Percentiles rank a stretch among this genome's conserved stretches.
Evolutionary conservation across 768 basidiomycete species (phyloP).

Genomic region (Auriculariales sp.): DNA sequence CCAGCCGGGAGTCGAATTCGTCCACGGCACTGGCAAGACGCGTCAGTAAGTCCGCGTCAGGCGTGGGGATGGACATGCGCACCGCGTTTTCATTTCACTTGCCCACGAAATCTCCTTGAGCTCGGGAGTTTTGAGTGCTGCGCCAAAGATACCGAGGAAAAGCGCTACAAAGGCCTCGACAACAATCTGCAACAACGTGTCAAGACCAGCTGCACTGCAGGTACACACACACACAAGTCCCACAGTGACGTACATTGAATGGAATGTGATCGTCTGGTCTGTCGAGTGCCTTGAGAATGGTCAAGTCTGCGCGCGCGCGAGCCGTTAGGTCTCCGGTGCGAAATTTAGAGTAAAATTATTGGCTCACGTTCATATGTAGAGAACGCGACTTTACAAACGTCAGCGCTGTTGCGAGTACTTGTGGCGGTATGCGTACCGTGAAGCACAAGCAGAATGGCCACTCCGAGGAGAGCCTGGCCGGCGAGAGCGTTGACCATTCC

Average conservation of each 20-base stretch:
- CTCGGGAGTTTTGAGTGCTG: slow-evolving; percentile 49
- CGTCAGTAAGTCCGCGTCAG: background rate
- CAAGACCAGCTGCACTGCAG: background rate
- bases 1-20: slow-evolving; percentile 55
- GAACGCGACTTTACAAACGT: slow-evolving; percentile 45
- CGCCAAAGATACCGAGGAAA: slow-evolving; percentile 55
- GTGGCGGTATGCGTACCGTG: slow-evolving; percentile 28
- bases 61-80: slow-evolving; percentile 13
- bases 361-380: slow-evolving; percentile 67
- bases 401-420: too few relatives aligned
- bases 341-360: background rate
- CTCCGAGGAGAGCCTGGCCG: slow-evolving; percentile 2
- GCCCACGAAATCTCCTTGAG: slow-evolving; percentile 80
- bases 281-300: slow-evolving; percentile 62
- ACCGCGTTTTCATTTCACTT: slow-evolving; percentile 79
- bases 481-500: too few relatives aligned
- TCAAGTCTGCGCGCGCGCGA: slow-evolving; percentile 37
- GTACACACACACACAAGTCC: background rate
- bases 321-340: slow-evolving; percentile 2
- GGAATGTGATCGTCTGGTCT: slow-evolving; percentile 55
- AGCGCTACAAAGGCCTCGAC: slow-evolving; percentile 51
- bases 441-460: slow-evolving; percentile 18
- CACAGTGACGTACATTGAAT: slow-evolving; percentile 31
- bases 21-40: slow-evolving; percentile 44
- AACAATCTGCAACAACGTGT: slow-evolving; percentile 33